Conservation (phyloP, 805 yeast genomes). For the Yueomyces sinensis region DNA sequence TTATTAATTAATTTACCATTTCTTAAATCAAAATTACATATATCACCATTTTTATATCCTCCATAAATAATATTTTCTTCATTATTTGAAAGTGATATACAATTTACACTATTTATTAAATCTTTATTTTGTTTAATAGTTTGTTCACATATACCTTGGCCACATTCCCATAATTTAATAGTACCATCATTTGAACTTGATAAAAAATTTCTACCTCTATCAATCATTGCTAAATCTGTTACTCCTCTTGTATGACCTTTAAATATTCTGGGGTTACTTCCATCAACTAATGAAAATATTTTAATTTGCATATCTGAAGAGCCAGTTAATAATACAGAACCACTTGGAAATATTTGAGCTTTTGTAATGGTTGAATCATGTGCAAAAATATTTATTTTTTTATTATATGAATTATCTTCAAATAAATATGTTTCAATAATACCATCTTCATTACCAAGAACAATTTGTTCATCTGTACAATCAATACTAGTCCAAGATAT, state of each 20-base stretch:
- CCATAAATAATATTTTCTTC: not conserved
- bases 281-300: slow-evolving; percentile 43
- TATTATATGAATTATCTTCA: not conserved
- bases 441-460: slow-evolving; percentile 27
- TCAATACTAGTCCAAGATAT: slow-evolving; percentile 24
- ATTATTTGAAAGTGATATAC: slow-evolving; percentile 4
- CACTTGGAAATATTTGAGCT: slow-evolving; percentile 47
- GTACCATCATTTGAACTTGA: slow-evolving; percentile 44
- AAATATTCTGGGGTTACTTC: slow-evolving; percentile 37
- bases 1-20: no score
- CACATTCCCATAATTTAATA: slow-evolving; percentile 58
- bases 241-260: slow-evolving; percentile 35
- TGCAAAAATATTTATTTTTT: slow-evolving; percentile 21
- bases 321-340: slow-evolving; percentile 42
- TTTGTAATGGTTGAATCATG: slow-evolving; percentile 37
- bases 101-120: slow-evolving; percentile 25
- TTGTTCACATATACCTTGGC: slow-evolving; percentile 34
- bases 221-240: slow-evolving; percentile 39
- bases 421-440: slow-evolving; percentile 11
- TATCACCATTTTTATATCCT: slow-evolving; percentile 29
- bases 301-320: slow-evolving; percentile 48
- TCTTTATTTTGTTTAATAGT: slow-evolving; percentile 27
- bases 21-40: slow-evolving; percentile 29
- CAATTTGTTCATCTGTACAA: slow-evolving; percentile 17
- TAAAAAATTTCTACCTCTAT: slow-evolving; percentile 53